Conservation (phyloP, 2,329 filamentous ascomycete species). For the Calycina herbarum region DNA sequence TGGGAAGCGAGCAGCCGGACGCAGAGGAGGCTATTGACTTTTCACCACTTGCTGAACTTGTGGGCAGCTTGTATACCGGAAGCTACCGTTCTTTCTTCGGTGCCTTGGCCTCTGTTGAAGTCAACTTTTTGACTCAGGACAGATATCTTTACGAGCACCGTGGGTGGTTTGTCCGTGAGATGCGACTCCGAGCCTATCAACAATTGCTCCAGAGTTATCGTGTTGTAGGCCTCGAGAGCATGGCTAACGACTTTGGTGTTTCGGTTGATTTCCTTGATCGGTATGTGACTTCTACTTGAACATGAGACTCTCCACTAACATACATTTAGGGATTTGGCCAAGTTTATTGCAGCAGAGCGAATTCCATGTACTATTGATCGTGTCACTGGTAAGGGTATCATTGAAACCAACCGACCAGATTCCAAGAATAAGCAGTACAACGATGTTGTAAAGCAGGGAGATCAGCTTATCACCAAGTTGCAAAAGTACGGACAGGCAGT, state of each 20-base stretch:
- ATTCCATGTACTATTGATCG: conserved; percentile 97
- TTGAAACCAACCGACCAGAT: conserved; percentile 96
- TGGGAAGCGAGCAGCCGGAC: conserved; percentile 74
- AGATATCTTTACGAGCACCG: conserved; percentile 95
- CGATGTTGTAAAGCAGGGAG: conserved; percentile 95
- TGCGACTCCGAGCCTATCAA: conserved; percentile 94
- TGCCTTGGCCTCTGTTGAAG: conserved; percentile 85
- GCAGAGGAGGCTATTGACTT: conserved; percentile 85
- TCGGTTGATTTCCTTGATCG: conserved; percentile 94
- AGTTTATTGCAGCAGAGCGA: conserved; percentile 92
- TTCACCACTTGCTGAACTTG: conserved; percentile 79
- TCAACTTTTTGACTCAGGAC: conserved; percentile 90
- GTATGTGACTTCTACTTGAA: conserved; percentile 50
- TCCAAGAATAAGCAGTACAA: conserved; percentile 99
- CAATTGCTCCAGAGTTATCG: conserved; percentile 97
- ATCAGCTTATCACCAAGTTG: conserved; percentile 96
- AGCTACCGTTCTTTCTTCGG: conserved; percentile 94
- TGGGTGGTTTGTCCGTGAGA: conserved; percentile 96
- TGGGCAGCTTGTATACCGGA: conserved; percentile 88
- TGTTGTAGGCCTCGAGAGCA: conserved; percentile 93
- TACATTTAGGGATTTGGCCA: conserved; percentile 75
- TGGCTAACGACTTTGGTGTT: conserved; percentile 96
- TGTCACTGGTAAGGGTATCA: conserved; percentile 92
- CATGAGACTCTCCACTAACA: conserved; percentile 14
- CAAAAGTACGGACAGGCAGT: conserved; percentile 99